These are phyloP conservation scores for Hypoxylon trugodes DNA, from an alignment of 495 filamentous ascomycete species.

Conservation along the genomic window DNA sequence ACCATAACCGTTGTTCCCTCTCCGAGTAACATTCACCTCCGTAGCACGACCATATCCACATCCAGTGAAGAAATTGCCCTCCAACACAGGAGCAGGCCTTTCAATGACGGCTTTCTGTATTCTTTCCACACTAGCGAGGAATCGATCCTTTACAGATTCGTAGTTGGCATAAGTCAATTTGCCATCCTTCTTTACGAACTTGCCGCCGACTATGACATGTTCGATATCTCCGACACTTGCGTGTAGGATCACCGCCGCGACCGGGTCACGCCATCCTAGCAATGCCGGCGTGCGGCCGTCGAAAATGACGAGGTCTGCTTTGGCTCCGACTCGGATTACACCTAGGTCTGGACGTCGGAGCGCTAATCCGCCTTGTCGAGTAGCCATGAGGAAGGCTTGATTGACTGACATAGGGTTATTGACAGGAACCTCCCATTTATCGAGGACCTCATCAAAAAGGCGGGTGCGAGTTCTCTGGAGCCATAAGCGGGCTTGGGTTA, in stretches of 20 bases:
- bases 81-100: slow-evolving; percentile 23
- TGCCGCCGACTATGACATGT: slow-evolving; percentile 57
- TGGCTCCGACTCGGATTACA: slow-evolving; percentile 53
- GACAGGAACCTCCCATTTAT: slow-evolving; percentile 47
- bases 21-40: slow-evolving; percentile 32
- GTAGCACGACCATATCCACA: slow-evolving; percentile 27
- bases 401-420: slow-evolving; percentile 55
- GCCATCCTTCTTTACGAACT: slow-evolving; percentile 50
- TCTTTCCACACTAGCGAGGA: slow-evolving; percentile 45
- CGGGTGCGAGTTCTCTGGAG: slow-evolving; percentile 45
- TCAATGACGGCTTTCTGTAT: slow-evolving; percentile 35
- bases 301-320: slow-evolving; percentile 62
- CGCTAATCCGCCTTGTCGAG: slow-evolving; percentile 55
- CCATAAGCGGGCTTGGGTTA: slow-evolving; percentile 52
- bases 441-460: slow-evolving; percentile 47
- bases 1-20: slow-evolving; percentile 41
- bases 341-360: slow-evolving; percentile 57
- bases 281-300: slow-evolving; percentile 54
- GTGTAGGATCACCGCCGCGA: slow-evolving; percentile 62
- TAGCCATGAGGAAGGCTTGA: slow-evolving; percentile 61
- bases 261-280: slow-evolving; percentile 60
- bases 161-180: slow-evolving; percentile 44
- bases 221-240: slow-evolving; percentile 57
- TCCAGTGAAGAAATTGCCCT: slow-evolving; percentile 32
- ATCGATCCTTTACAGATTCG: slow-evolving; percentile 37